A percentile compares a stretch with the other conserved stretches of the same genome.
Evolutionary conservation across 192 early-diverging fungal species (phyloP).

Genomic region (Rhizophagus sp.): DNA sequence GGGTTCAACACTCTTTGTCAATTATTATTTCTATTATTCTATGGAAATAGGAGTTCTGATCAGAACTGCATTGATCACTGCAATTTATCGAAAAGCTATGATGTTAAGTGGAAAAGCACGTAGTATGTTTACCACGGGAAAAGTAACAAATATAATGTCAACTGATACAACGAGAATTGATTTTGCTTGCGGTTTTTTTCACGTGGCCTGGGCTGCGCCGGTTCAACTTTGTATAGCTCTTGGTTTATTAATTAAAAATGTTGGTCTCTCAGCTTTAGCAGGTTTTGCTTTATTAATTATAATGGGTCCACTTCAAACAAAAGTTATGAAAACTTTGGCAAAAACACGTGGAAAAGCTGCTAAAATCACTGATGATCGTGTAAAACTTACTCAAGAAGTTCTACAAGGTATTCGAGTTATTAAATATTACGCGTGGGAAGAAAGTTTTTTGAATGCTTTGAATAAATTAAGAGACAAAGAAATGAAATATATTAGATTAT

Average conservation of each 20-base stretch:
- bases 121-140: conserved; percentile 54
- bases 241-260: conserved; percentile 42
- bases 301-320: conserved; percentile 40
- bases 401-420: conserved; percentile 72
- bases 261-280: conserved; percentile 67
- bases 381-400: conserved; percentile 69
- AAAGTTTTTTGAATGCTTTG: conserved; percentile 59
- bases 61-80: conserved; percentile 46
- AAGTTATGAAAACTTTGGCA: conserved; percentile 37
- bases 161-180: conserved; percentile 70
- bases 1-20: conserved; percentile 36
- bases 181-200: conserved; percentile 46
- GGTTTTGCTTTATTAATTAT: conserved; percentile 57
- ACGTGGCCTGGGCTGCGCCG: conserved; percentile 51
- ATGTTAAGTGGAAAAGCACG: conserved; percentile 49
- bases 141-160: conserved; percentile 76
- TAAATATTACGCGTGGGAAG: conserved; percentile 76
- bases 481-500: conserved; percentile 47
- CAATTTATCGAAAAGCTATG: conserved; percentile 53
- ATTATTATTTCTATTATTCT: conserved; percentile 50
- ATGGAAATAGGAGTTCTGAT: conserved; percentile 43
- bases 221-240: conserved; percentile 42
- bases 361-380: conserved; percentile 68
- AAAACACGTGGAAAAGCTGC: conserved; percentile 42
- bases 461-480: conserved; percentile 56